A percentile compares a stretch with the other conserved stretches of the same genome.
Evolutionary conservation across 1,139 yeast genomes (phyloP).

Genomic region (Debaryomyces sp.): DNA sequence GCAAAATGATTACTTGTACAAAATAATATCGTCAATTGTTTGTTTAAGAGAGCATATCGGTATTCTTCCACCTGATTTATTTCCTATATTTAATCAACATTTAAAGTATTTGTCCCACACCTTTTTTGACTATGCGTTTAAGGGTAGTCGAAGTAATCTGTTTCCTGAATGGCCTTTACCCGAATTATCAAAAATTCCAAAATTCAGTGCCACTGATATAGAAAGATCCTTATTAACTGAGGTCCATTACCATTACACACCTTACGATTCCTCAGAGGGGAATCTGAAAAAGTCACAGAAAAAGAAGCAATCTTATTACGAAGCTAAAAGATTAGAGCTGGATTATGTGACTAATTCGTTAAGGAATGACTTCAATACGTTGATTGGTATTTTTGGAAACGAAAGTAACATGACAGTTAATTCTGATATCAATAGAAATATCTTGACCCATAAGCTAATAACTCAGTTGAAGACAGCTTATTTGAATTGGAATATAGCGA

Average conservation of each 20-base stretch:
- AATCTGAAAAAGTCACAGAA: constrained; percentile 18
- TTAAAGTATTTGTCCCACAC: constrained; percentile 57
- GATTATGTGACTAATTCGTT: constrained; percentile 70
- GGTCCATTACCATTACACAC: constrained; percentile 64
- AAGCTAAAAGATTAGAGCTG: constrained; percentile 64
- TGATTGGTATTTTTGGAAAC: constrained; percentile 53
- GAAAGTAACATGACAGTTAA: constrained; percentile 17
- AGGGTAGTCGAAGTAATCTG: constrained; percentile 20
- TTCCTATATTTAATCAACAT: constrained; percentile 73
- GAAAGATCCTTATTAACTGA: constrained; percentile 80
- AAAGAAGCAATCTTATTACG: constrained; percentile 53
- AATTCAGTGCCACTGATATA: constrained; percentile 70
- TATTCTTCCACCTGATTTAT: constrained; percentile 73
- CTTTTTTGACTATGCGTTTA: constrained; percentile 55
- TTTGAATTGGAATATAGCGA: constrained; percentile 26
- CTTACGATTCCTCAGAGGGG: constrained; percentile 49
- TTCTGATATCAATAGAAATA: constrained; percentile 21
- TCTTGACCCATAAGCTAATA: constrained; percentile 41
- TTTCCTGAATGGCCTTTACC: constrained; percentile 77
- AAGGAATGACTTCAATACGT: constrained; percentile 55
- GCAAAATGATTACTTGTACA: constrained; percentile 55
- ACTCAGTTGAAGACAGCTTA: constrained; percentile 39
- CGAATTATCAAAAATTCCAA: constrained; percentile 63
- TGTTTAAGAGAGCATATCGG: constrained; percentile 87
- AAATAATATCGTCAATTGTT: constrained; percentile 79